Evolutionary conservation across 176 grass and related monocot genomes (phyloP), one percentile per base, ranked within the genome.

Genomic region (Oryza meridionalis): DNA sequence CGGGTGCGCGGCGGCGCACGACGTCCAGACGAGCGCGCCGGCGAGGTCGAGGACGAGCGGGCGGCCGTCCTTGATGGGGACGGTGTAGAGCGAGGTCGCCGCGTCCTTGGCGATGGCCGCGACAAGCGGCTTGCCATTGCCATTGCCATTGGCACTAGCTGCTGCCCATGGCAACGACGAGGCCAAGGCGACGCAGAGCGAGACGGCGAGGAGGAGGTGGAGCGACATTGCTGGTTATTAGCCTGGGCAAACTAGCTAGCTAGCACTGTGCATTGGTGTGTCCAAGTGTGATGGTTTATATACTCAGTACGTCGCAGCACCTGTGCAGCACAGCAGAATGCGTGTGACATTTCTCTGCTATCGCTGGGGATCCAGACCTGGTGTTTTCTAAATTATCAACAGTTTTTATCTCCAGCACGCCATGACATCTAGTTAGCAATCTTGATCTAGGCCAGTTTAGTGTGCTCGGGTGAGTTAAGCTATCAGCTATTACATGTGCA

Each of bases 11-110:
- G 65, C 4, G 17, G 4, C 61, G 64, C 85, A 94, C 33, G 85
- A 76, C 44, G 81, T 68, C 86, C 88, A 94, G 66, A 91, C 25
- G 21, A 91, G 73, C 1, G 88, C 81, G 62, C 84, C 84, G 26
- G 86, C 7, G 84, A 94, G 88, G 81, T 94, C 92, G 32, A 94
- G 44, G 66, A 94, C 72, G 22, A 89, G 73, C 15, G 76, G 64
- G 31, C 11, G 69, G 32, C 75, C 25, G 73, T 64, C 11, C 55
- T 72, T 82, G 53, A 85, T 37, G 0, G 82, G 72, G 17, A 75
- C 10, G 16, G 65, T 89, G 77, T 89, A 89, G 31, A 89, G 83
- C 5, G 14, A 45, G 5, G 83, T 90, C 62, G 76, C 49, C 12
- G 81, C n/a, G 74, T 86, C 92, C 73, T 84, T 84, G 72, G 70